Percentiles rank a stretch among this genome's conserved stretches.
phyloP scores from a whole-genome alignment of 2,329 filamentous ascomycete genomes.

The Alternaria dauci region DNA sequence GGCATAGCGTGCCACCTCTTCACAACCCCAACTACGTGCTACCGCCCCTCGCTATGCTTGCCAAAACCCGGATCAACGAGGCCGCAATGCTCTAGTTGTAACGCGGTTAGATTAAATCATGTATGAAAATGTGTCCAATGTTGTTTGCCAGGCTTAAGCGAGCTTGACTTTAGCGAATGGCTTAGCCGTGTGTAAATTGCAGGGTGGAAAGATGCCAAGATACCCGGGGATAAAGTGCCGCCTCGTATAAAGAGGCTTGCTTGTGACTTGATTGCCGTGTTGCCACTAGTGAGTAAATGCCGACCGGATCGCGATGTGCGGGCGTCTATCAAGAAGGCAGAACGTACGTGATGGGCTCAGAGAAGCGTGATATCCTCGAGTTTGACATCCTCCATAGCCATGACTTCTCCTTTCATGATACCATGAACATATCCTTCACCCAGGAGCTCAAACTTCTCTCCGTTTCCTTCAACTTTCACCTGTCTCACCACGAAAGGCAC shows the following conservation, averaged over 20 bases:
- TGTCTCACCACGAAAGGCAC: slow-evolving; percentile 31
- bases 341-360: not conserved
- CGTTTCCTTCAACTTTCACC: not conserved
- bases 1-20: slow-evolving; percentile 4
- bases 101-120: slow-evolving; percentile 41
- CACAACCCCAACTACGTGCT: slow-evolving; percentile 10
- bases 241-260: slow-evolving; percentile 17
- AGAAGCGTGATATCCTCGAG: slow-evolving; percentile 23
- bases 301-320: not conserved
- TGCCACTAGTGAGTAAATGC: slow-evolving; percentile 4
- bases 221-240: slow-evolving; percentile 2
- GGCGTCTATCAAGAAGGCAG: not conserved
- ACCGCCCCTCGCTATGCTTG: slow-evolving; percentile 3
- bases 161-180: slow-evolving; percentile 30
- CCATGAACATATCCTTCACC: slow-evolving; percentile 38
- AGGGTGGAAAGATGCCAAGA: slow-evolving; percentile 1
- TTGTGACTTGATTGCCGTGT: slow-evolving; percentile 17
- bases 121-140: slow-evolving; percentile 28
- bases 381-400: slow-evolving; percentile 13
- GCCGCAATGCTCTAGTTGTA: slow-evolving; percentile 20
- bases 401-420: slow-evolving; percentile 32
- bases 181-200: slow-evolving; percentile 22
- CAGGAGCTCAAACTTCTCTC: slow-evolving; percentile 21
- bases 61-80: slow-evolving; percentile 22
- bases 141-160: slow-evolving; percentile 32